Base-by-base conservation (phyloP, 331 rosid species). In the Prunus yedoensis region DNA sequence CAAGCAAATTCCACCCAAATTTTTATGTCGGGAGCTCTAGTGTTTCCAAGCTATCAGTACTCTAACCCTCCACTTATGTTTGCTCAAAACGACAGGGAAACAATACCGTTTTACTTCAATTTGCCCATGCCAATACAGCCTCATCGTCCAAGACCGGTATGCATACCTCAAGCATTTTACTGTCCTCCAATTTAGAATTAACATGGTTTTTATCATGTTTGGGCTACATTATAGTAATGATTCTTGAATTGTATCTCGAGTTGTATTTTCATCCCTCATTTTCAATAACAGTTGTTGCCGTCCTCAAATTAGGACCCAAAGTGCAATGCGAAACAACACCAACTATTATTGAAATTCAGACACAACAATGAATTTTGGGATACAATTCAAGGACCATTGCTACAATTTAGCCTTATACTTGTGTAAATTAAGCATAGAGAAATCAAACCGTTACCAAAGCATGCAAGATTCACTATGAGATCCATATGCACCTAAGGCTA, bases 1-100 rank as follows among this genome's bases (percentile, higher is more conserved):
- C 70, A 45, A 38, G 70, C 10, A 38, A 65, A 38, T n/a, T 65
- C 70, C 13, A 41, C n/a, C 17, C 70, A 65, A 41, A 65, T 10
- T 28, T 12, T 41, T 52, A 4, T 41, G 70, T 52, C 30, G 16
- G 51, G 10, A 20, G 27, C 28, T 41, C 3, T 43, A 32, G 17
- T 5, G 57, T 12, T 41, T 67, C 17, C 46, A 57, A 67, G 74
- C 69, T 43, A 53, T 16, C 58, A 56, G 74, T 53, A 20, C 11
- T 66, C 14, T 54, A 75, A 18, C 28, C 52, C 79, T 76, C 16
- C 10, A 49, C 1, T 14, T 62, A 15, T 2, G 10, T 5, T 20
- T 63, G 23, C 58, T 32, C 52, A n/a, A 65, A 76, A 56, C 58
- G 47, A 43, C 28, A 41, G 50, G 21, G 50, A 56, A 56, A 28